phyloP scores from a whole-genome alignment of 2,329 filamentous ascomycete genomes.

The Diaporthe vaccinii region DNA sequence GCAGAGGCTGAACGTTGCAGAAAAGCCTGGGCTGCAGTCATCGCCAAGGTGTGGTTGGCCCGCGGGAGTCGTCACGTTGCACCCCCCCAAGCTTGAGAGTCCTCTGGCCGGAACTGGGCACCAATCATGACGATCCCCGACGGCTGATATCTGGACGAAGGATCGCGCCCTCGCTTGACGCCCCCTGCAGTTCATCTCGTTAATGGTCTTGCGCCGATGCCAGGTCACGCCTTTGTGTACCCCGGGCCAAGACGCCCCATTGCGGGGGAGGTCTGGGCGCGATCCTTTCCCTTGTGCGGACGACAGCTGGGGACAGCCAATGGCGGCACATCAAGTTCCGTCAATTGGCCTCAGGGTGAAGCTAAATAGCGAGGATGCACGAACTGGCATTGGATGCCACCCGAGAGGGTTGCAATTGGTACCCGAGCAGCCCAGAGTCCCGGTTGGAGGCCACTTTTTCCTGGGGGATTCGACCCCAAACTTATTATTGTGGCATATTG shows the following conservation, averaged over 20 bases:
- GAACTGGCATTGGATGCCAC: conserved; percentile 21
- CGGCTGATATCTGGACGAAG: conserved; percentile 19
- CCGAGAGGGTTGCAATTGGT: conserved; percentile 20
- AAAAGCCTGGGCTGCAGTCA: conserved; percentile 20
- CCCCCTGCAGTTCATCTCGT: conserved; percentile 28
- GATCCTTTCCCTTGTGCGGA: conserved; percentile 17
- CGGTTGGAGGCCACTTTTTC: conserved; percentile 18
- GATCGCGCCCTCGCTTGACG: conserved; percentile 3
- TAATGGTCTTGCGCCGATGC: background rate
- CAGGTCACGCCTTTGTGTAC: conserved; percentile 10
- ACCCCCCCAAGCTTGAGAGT: conserved; percentile 5
- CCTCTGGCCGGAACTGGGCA: background rate
- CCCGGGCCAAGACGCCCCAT: conserved; percentile 26
- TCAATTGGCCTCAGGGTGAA: background rate
- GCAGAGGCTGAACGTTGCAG: conserved; percentile 24
- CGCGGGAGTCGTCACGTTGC: conserved; percentile 23
- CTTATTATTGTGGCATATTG: background rate
- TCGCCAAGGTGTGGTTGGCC: conserved; percentile 29
- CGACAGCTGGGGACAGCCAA: background rate
- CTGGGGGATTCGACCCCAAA: background rate
- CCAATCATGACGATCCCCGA: conserved; percentile 23
- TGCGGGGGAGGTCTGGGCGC: conserved; percentile 29
- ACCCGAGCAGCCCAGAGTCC: conserved; percentile 20
- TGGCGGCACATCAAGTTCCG: conserved; percentile 16
- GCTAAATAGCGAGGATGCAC: background rate